Percentiles rank a stretch among this genome's conserved stretches.
Conservation (phyloP, 441 rosid genomes). For the Populus hybrid region DNA sequence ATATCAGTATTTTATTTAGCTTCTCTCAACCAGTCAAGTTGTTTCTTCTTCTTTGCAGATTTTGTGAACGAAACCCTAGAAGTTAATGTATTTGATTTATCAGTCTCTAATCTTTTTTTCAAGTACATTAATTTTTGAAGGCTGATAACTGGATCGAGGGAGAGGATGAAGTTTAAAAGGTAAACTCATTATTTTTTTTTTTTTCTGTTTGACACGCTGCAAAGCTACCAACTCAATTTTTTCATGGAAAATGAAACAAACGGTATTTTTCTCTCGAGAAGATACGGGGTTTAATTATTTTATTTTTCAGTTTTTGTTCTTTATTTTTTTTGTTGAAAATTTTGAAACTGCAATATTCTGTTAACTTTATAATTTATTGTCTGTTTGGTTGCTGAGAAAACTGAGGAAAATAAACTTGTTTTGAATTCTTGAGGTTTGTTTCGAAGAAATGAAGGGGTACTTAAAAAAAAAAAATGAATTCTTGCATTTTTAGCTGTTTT, state of each 20-base stretch:
- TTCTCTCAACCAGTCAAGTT: constrained; percentile 21
- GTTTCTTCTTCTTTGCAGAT: neutral
- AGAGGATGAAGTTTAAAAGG: neutral
- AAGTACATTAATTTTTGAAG: neutral
- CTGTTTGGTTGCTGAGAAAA: neutral
- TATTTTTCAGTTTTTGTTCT: too few species aligned
- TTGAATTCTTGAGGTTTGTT: neutral
- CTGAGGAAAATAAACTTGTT: neutral
- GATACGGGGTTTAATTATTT: neutral
- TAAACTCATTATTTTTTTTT: neutral
- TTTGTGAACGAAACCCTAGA: neutral
- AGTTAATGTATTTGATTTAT: neutral
- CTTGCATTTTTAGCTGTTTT: neutral
- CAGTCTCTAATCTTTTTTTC: neutral
- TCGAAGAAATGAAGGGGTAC: neutral
- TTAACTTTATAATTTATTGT: neutral
- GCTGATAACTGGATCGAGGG: neutral
- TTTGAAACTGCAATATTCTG: neutral
- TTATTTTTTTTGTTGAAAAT: neutral
- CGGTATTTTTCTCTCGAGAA: neutral
- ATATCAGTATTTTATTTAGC: neutral
- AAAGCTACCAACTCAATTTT: neutral
- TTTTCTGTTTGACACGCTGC: neutral
- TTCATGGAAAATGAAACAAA: neutral
- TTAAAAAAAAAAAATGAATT: neutral